These are phyloP conservation scores for Pleurotus pulmonarius DNA, from an alignment of 768 basidiomycete species.

Conservation along the genomic window DNA sequence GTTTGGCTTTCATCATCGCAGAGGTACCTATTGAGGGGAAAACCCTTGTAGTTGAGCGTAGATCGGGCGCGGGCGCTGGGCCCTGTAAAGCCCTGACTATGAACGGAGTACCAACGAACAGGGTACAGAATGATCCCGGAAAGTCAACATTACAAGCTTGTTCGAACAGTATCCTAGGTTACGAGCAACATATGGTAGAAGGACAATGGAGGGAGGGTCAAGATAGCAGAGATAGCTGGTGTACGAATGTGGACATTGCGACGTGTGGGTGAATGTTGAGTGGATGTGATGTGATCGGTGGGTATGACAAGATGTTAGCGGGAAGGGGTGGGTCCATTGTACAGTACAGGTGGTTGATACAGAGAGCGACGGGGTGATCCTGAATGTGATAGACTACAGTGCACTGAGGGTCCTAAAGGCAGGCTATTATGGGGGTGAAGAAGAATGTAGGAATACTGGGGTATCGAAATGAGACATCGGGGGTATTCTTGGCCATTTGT, in stretches of 20 bases:
- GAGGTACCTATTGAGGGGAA: no score
- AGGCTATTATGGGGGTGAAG: neutral
- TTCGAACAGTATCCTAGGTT: conserved; percentile 2
- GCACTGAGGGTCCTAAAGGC: conserved; percentile 1
- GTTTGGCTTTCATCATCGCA: no score
- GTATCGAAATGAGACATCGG: conserved; percentile 4
- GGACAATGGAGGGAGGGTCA: neutral
- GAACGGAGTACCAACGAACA: no score
- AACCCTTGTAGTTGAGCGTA: no score
- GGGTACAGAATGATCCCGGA: no score
- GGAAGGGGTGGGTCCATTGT: neutral
- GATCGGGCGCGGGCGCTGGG: no score
- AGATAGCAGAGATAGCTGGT: neutral
- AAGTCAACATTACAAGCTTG: no score
- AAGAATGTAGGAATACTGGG: neutral
- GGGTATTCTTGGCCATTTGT: conserved; percentile 1
- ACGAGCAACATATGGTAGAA: neutral
- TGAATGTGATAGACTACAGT: conserved; percentile 5
- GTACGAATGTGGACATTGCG: neutral
- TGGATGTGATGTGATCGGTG: neutral
- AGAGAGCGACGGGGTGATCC: neutral
- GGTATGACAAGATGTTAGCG: neutral
- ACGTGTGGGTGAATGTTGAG: neutral
- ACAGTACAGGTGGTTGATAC: neutral
- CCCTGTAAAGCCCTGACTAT: no score